A percentile compares a stretch with the other conserved stretches of the same genome.
Conservation (phyloP, 768 basidiomycete genomes). For the Rubroboletus satanas region DNA sequence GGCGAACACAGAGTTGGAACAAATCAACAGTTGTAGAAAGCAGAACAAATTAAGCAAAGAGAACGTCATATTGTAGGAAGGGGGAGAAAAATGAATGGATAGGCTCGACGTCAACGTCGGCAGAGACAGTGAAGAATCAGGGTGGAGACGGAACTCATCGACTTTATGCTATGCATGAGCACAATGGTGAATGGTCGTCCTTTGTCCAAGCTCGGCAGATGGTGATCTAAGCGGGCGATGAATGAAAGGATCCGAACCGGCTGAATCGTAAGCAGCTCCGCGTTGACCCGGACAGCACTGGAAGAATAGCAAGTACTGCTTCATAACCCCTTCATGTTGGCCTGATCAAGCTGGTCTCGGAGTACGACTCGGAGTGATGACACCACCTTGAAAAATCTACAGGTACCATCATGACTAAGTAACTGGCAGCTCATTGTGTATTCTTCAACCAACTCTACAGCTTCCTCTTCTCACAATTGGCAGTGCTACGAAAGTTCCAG, state of each 20-base stretch:
- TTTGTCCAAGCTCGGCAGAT: neutral
- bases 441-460: no score
- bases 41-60: neutral
- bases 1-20: conserved; percentile 7
- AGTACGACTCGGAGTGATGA: no score
- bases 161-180: conserved; percentile 3
- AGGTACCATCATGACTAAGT: neutral
- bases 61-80: conserved; percentile 10
- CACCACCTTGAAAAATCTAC: no score
- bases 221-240: neutral
- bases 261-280: neutral
- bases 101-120: conserved; percentile 1
- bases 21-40: conserved; percentile 9
- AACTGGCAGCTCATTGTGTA: neutral
- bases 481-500: no score
- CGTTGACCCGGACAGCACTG: no score
- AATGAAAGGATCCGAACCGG: neutral
- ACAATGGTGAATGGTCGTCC: conserved; percentile 2
- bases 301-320: no score
- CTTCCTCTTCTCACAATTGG: no score
- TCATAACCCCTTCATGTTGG: no score
- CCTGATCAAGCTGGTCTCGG: no score
- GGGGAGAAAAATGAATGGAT: neutral
- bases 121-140: neutral
- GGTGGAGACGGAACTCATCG: neutral